Conservation (phyloP, 177 flowering plant genomes). For the Vitis hybrid region DNA sequence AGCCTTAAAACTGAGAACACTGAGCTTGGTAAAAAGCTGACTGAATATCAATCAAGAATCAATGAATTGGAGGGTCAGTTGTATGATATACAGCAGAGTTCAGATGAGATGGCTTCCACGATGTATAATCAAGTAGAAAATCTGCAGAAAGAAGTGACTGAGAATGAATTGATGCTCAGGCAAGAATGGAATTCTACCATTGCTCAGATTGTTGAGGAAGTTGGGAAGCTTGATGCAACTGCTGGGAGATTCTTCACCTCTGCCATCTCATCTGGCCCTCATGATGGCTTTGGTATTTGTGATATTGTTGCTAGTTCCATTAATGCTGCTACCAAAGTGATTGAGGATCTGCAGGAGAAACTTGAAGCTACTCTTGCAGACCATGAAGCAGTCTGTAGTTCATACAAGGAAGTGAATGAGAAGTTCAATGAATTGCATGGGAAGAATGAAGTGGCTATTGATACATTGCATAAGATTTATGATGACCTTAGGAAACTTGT, state of each 20-base stretch:
- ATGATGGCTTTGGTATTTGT: constrained; percentile 23
- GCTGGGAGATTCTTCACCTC: constrained; percentile 15
- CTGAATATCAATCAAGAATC: constrained; percentile 36
- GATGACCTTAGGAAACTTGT: constrained; percentile 40
- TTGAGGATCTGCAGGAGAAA: constrained; percentile 48
- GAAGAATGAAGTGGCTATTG: constrained; percentile 43
- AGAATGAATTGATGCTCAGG: constrained; percentile 36
- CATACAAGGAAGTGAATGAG: constrained; percentile 37
- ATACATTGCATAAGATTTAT: constrained; percentile 43
- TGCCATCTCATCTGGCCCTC: constrained; percentile 10
- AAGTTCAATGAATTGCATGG: constrained; percentile 37
- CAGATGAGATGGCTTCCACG: constrained; percentile 35
- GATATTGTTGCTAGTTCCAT: constrained; percentile 42
- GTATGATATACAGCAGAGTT: constrained; percentile 35
- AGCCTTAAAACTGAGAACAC: constrained; percentile 33
- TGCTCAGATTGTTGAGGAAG: constrained; percentile 36
- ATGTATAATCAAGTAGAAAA: constrained; percentile 38
- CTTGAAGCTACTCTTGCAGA: constrained; percentile 46
- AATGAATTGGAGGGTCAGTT: constrained; percentile 45
- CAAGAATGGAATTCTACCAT: constrained; percentile 44
- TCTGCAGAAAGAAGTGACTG: constrained; percentile 48
- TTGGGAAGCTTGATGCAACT: constrained; percentile 49
- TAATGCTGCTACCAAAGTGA: constrained; percentile 44
- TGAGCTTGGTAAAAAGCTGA: constrained; percentile 42
- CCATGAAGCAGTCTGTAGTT: constrained; percentile 28